A percentile compares a stretch with the other conserved stretches of the same genome.
phyloP scores from a whole-genome alignment of 345 rosid genomes.

The Triadica sebifera region DNA sequence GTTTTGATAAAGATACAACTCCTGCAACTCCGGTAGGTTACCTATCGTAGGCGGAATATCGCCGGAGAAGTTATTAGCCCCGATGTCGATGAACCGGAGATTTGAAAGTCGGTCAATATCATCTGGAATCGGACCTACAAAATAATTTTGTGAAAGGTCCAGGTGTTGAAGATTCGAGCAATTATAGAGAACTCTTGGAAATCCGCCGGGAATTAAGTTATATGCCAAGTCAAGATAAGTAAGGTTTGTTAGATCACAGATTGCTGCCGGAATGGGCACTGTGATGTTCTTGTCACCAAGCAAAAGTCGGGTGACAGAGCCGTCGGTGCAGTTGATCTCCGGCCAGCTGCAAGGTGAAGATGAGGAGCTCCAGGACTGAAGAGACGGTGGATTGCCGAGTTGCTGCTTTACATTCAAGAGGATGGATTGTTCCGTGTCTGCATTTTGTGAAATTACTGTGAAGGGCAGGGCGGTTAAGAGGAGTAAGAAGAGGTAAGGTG shows the following conservation, averaged over 20 bases:
- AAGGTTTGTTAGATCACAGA: slow-evolving; percentile 69
- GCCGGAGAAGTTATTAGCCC: slow-evolving; percentile 64
- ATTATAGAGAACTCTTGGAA: slow-evolving; percentile 55
- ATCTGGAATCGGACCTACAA: slow-evolving; percentile 65
- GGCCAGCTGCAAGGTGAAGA: slow-evolving; percentile 70
- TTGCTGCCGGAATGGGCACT: slow-evolving; percentile 43
- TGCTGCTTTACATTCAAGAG: slow-evolving; percentile 52
- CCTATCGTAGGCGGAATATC: slow-evolving; percentile 58
- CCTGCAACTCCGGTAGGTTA: slow-evolving; percentile 39
- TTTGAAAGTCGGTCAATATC: slow-evolving; percentile 50
- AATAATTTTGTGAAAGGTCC: slow-evolving; percentile 62
- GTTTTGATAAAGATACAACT: slow-evolving; percentile 36
- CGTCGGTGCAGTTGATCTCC: slow-evolving; percentile 41
- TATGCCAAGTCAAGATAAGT: slow-evolving; percentile 34
- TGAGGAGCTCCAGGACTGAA: slow-evolving; percentile 57
- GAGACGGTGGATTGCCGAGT: slow-evolving; percentile 56
- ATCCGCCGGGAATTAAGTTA: slow-evolving; percentile 58
- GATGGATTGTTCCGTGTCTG: slow-evolving; percentile 36
- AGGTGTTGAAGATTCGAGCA: slow-evolving; percentile 57
- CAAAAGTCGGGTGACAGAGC: slow-evolving; percentile 43
- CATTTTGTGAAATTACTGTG: slow-evolving; percentile 43
- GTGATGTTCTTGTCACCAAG: slow-evolving; percentile 41
- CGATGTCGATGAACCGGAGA: slow-evolving; percentile 49
- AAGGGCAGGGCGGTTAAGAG: slow-evolving; percentile 40
- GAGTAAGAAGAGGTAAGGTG: slow-evolving; percentile 19